Conservation (phyloP, 192 early-diverging fungal species). For the Rhizophagus clarus region DNA sequence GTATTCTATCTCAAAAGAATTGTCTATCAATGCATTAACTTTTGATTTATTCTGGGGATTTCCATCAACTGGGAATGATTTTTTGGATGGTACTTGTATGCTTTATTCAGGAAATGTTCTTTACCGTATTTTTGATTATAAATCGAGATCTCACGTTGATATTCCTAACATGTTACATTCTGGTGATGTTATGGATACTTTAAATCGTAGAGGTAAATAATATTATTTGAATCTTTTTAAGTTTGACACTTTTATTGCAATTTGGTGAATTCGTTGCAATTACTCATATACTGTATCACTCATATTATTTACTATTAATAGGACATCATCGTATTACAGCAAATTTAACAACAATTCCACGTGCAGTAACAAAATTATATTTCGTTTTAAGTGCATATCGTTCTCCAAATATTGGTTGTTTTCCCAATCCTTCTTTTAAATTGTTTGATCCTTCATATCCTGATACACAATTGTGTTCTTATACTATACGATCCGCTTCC, state of each 20-base stretch:
- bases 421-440: slow-evolving; percentile 17
- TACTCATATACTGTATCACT: no score
- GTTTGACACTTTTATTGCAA: no score
- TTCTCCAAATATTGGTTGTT: slow-evolving; percentile 18
- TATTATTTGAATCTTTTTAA: not conserved
- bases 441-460: slow-evolving; percentile 21
- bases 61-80: not conserved
- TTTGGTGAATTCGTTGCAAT: no score
- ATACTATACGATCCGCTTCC: slow-evolving; percentile 18
- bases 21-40: slow-evolving; percentile 2
- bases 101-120: not conserved
- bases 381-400: slow-evolving; percentile 26
- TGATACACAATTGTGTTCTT: slow-evolving; percentile 19
- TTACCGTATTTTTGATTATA: slow-evolving; percentile 26
- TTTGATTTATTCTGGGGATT: slow-evolving; percentile 29
- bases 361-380: slow-evolving; percentile 20
- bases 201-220: slow-evolving; percentile 13
- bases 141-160: no score
- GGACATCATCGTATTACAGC: slow-evolving; percentile 29
- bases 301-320: not conserved
- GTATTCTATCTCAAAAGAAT: slow-evolving; percentile 16
- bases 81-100: slow-evolving; percentile 33
- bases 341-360: slow-evolving; percentile 18
- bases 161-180: slow-evolving; percentile 27
- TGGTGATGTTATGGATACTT: slow-evolving; percentile 29